phyloP scores from a whole-genome alignment of 164 flowering plant species.

The Pachysandra terminalis region DNA sequence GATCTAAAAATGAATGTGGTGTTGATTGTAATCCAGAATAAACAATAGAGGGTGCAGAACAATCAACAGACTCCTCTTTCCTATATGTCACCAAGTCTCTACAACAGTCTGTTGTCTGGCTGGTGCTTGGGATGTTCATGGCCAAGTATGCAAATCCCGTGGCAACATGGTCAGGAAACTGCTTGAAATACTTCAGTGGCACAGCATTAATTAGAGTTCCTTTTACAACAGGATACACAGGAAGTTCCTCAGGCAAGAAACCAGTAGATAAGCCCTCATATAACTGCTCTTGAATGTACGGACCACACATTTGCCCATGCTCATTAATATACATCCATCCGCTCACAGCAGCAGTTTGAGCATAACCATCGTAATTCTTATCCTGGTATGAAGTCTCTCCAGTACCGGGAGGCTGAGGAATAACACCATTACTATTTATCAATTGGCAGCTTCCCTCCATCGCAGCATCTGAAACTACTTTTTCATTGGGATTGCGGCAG shows the following conservation, averaged over 20 bases:
- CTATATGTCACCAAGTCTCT: slow-evolving; percentile 9
- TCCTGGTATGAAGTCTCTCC: slow-evolving; percentile 23
- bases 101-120: slow-evolving; percentile 9
- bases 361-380: slow-evolving; percentile 24
- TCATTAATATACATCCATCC: slow-evolving; percentile 97
- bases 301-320: slow-evolving; percentile 87
- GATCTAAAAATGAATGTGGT: slow-evolving; percentile 15
- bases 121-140: slow-evolving; percentile 12
- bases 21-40: slow-evolving; percentile 12
- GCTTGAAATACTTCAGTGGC: slow-evolving; percentile 75
- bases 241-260: slow-evolving; percentile 85
- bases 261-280: slow-evolving; percentile 83
- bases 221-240: slow-evolving; percentile 79
- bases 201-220: slow-evolving; percentile 58
- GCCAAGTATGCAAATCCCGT: slow-evolving; percentile 64
- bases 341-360: slow-evolving; percentile 37
- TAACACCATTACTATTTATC: slow-evolving; percentile 25
- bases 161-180: slow-evolving; percentile 77
- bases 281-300: slow-evolving; percentile 80
- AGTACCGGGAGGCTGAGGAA: slow-evolving; percentile 18
- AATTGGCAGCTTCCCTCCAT: slow-evolving; percentile 40
- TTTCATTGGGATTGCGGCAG: slow-evolving; percentile 21
- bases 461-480: slow-evolving; percentile 24
- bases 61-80: slow-evolving; percentile 12
- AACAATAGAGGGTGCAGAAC: slow-evolving; percentile 14